Evolutionary conservation across 345 rosid genomes (phyloP), one percentile per base, ranked within the genome.

Genomic region (Salix caprea): DNA sequence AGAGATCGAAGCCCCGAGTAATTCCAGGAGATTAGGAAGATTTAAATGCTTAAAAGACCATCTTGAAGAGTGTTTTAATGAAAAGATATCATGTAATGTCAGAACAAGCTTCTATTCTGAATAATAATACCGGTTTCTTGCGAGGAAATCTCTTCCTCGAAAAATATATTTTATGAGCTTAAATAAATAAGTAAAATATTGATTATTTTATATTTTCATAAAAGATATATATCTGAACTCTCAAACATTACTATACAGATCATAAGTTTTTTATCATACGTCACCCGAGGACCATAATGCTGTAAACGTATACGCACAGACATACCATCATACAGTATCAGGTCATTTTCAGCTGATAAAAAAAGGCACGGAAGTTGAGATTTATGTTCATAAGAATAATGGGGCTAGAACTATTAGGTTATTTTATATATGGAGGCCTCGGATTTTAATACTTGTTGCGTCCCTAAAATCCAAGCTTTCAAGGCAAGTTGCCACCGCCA

Each of bases 151-250:
- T 0, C 34, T 4, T 32, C 0, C 4, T 0, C 34, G 0, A 0
- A 32, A 32, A 32, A 0, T 32, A 4, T 32, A 32, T 32, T 32
- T 32, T 32, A 0, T 32, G 4, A 0, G 34, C 0, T 3, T 32
- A 3, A 32, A 32, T 32, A 4, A 32, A 3, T 0, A 0, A 32
- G 0, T 32, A 32, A 32, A 32, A 32, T 0, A 32, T 4, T 0
- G 0, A 0, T 32, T 32, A 32, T 32, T 4, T 0, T 0, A 32
- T 0, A 0, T 4, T 32, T 0, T 32, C 0, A 32, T 4, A 32
- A 32, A 32, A 4, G 0, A 30, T 30, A 30, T 30, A 30, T 3
- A 0, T 28, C 3, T 0, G 0, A 0, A 30, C 32, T 2, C 32
- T 30, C 34, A 0, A 3, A n/a, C n/a, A n/a, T n/a, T 30, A 2